Conservation (phyloP, 495 filamentous ascomycete genomes). For the Alectoria sarmentosa region DNA sequence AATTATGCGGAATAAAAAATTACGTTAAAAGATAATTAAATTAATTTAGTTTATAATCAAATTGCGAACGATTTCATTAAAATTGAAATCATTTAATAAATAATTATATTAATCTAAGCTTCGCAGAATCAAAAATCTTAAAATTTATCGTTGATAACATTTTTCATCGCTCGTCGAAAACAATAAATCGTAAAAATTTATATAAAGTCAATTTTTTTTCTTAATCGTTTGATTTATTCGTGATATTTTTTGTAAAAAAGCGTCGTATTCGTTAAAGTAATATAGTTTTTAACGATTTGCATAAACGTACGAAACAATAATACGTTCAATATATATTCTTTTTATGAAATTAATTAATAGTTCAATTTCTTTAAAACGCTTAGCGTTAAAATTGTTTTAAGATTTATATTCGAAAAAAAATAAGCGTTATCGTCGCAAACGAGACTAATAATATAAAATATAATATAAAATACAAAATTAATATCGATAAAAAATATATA, state of each 20-base stretch:
- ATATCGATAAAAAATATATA: slow-evolving; percentile 4
- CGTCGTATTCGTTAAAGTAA: slow-evolving; percentile 10
- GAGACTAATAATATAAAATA: slow-evolving; percentile 23
- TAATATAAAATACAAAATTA: slow-evolving; percentile 14
- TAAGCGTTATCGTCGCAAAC: slow-evolving; percentile 21
- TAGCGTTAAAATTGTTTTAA: not conserved
- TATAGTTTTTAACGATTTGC: not conserved
- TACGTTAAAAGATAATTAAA: slow-evolving; percentile 20
- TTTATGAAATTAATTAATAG: too few relatives aligned
- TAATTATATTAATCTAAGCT: not conserved
- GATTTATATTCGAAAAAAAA: slow-evolving; percentile 13
- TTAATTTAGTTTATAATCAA: slow-evolving; percentile 20
- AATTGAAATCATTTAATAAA: slow-evolving; percentile 14
- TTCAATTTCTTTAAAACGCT: not conserved
- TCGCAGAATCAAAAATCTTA: not conserved
- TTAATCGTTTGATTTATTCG: slow-evolving; percentile 8
- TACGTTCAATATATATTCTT: slow-evolving; percentile 13
- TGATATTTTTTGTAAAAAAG: slow-evolving; percentile 19
- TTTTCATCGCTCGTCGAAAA: slow-evolving; percentile 17
- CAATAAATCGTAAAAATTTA: slow-evolving; percentile 22
- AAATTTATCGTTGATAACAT: slow-evolving; percentile 21
- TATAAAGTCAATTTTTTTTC: slow-evolving; percentile 17
- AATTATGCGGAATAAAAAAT: slow-evolving; percentile 24
- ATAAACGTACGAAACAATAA: not conserved
- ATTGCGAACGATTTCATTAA: slow-evolving; percentile 17